A percentile compares a stretch with the other conserved stretches of the same genome.
phyloP scores from a whole-genome alignment of 805 yeast genomes.

The Wilhelminamyces savonicus region DNA sequence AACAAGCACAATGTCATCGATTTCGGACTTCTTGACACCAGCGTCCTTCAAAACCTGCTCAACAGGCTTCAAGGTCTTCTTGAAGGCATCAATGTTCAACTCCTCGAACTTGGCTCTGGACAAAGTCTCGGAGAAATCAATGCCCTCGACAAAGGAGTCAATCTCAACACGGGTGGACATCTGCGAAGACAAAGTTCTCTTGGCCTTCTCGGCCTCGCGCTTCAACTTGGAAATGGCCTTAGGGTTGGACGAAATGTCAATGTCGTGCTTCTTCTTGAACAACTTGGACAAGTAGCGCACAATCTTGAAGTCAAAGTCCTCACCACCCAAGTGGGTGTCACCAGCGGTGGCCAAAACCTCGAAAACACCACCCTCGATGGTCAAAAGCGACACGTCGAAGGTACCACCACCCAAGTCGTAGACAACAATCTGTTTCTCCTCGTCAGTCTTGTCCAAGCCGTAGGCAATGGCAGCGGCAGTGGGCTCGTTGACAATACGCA shows the following conservation, averaged over 20 bases:
- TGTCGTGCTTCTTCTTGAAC: conserved; percentile 40
- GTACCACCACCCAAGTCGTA: conserved; percentile 49
- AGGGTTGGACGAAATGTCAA: conserved; percentile 34
- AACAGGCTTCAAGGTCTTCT: conserved; percentile 41
- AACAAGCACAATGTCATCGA: conserved; percentile 42
- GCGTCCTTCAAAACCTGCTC: conserved; percentile 42
- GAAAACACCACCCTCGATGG: conserved; percentile 43
- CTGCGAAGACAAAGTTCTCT: conserved; percentile 43
- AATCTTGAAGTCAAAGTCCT: conserved; percentile 41
- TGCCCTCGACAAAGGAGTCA: conserved; percentile 43
- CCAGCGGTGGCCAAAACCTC: conserved; percentile 45
- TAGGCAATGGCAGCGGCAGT: conserved; percentile 28
- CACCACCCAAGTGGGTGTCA: conserved; percentile 49
- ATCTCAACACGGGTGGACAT: conserved; percentile 32
- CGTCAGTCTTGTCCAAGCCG: conserved; percentile 26
- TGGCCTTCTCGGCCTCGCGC: conserved; percentile 45
- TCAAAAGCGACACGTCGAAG: conserved; percentile 26
- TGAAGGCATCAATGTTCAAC: conserved; percentile 39
- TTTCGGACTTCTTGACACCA: conserved; percentile 38
- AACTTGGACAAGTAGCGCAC: conserved; percentile 37
- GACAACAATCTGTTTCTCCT: conserved; percentile 40
- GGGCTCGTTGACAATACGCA: conserved; percentile 89
- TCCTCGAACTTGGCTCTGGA: conserved; percentile 46
- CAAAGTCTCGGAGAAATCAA: conserved; percentile 41
- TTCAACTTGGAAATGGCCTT: conserved; percentile 41